Conservation (phyloP, 2,329 filamentous ascomycete species). For the Aspergillus calidoustus region DNA sequence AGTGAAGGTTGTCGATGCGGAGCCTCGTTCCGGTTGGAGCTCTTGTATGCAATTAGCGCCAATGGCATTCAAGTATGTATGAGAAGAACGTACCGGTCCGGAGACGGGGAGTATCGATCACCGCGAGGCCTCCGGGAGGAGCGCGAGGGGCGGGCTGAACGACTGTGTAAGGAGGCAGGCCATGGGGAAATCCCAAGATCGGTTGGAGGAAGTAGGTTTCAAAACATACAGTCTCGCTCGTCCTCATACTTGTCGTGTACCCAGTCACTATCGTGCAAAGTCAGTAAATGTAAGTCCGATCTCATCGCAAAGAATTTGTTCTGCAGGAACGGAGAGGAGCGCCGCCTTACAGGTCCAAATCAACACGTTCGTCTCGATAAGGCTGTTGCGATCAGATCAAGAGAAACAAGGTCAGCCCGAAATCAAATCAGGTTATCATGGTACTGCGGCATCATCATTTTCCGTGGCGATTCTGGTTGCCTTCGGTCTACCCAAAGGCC, state of each 20-base stretch:
- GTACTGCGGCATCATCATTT: constrained; percentile 38
- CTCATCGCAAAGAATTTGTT: not conserved
- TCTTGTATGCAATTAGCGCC: constrained; percentile 41
- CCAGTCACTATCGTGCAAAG: constrained; percentile 72
- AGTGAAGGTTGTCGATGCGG: constrained; percentile 88
- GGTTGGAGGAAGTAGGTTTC: constrained; percentile 11
- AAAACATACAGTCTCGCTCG: constrained; percentile 58
- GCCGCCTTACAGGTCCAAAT: constrained; percentile 49
- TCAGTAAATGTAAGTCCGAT: constrained; percentile 4
- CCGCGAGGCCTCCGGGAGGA: constrained; percentile 45
- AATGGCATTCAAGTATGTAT: not conserved
- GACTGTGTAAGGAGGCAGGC: constrained; percentile 26
- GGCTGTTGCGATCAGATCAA: constrained; percentile 47
- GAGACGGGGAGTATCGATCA: constrained; percentile 42
- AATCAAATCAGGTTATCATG: constrained; percentile 43
- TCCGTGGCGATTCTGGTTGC: constrained; percentile 33
- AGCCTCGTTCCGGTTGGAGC: constrained; percentile 69
- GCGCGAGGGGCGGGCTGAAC: constrained; percentile 48
- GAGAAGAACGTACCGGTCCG: constrained; percentile 17
- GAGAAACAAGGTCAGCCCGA: constrained; percentile 50
- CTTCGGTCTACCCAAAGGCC: constrained; percentile 30
- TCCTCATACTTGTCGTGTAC: constrained; percentile 90
- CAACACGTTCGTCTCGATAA: constrained; percentile 50
- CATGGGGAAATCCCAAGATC: constrained; percentile 10
- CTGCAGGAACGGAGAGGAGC: not conserved